Evolutionary conservation across 2,329 filamentous ascomycete genomes (phyloP).

Genomic region (Penicillium sp.): DNA sequence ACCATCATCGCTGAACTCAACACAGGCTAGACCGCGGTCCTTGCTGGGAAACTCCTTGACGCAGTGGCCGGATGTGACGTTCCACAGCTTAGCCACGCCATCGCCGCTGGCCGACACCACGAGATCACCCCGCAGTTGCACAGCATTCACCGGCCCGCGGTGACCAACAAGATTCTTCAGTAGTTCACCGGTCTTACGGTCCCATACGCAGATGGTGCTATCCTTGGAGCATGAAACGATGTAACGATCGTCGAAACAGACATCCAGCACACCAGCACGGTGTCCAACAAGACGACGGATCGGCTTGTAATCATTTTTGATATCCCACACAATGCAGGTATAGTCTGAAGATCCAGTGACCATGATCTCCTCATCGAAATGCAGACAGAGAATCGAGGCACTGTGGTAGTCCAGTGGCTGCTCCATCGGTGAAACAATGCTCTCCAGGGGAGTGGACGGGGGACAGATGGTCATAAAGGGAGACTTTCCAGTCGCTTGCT

Average conservation of each 20-base stretch:
- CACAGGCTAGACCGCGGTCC: constrained; percentile 90
- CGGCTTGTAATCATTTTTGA: constrained; percentile 75
- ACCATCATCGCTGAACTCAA: constrained; percentile 95
- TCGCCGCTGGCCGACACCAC: constrained; percentile 94
- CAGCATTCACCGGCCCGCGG: constrained; percentile 89
- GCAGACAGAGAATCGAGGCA: constrained; percentile 90
- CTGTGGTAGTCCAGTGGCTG: constrained; percentile 67
- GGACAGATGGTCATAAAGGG: constrained; percentile 52
- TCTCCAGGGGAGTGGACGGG: constrained; percentile 54
- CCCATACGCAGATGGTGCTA: constrained; percentile 90
- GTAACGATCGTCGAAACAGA: constrained; percentile 87
- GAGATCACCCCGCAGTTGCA: constrained; percentile 89
- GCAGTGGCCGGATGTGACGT: constrained; percentile 81
- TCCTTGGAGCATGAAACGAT: constrained; percentile 99
- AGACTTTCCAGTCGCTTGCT: constrained; percentile 40
- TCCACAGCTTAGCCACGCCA: constrained; percentile 92
- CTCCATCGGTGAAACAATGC: constrained; percentile 46
- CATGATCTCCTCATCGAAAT: constrained; percentile 90
- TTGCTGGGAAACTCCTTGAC: constrained; percentile 89
- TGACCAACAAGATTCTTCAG: constrained; percentile 82
- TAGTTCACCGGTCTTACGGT: constrained; percentile 73
- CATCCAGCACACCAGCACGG: constrained; percentile 84
- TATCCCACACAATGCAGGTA: constrained; percentile 87
- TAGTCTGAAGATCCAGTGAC: constrained; percentile 94
- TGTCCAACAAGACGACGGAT: constrained; percentile 77